A percentile compares a stretch with the other conserved stretches of the same genome.
phyloP scores from a whole-genome alignment of 768 basidiomycete genomes.

The Podaxis sp. region DNA sequence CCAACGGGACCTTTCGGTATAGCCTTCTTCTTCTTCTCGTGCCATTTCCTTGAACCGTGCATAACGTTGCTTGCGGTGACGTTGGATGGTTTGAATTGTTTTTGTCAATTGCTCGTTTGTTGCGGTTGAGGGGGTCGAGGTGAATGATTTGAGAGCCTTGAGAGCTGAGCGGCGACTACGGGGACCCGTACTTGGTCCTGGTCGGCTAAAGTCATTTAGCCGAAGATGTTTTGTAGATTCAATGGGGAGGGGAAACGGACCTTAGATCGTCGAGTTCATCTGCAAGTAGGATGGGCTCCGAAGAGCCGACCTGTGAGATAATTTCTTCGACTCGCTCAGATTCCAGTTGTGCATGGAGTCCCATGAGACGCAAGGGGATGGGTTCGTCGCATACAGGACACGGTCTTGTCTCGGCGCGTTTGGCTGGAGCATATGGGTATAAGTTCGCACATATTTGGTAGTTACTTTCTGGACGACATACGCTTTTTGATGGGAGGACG shows the following conservation, averaged over 20 bases:
- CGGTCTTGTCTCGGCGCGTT: slow-evolving; percentile 67
- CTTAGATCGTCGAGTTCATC: slow-evolving; percentile 48
- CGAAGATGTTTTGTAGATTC: background rate
- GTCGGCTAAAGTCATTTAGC: slow-evolving; percentile 17
- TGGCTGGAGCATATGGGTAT: slow-evolving; percentile 33
- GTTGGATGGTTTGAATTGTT: slow-evolving; percentile 57
- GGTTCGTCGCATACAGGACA: slow-evolving; percentile 74
- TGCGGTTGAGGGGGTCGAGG: slow-evolving; percentile 14
- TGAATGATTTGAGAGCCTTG: slow-evolving; percentile 35
- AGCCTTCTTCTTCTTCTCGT: slow-evolving; percentile 53
- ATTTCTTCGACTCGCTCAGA: slow-evolving; percentile 66
- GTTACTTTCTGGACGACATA: background rate
- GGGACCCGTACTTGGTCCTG: slow-evolving; percentile 25
- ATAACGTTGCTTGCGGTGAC: slow-evolving; percentile 65
- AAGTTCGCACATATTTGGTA: background rate
- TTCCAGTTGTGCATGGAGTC: slow-evolving; percentile 61
- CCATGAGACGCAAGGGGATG: slow-evolving; percentile 71
- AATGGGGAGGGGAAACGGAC: slow-evolving; percentile 29
- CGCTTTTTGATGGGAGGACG: slow-evolving; percentile 7
- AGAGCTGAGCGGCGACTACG: slow-evolving; percentile 34
- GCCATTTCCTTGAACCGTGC: slow-evolving; percentile 63
- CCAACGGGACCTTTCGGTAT: slow-evolving; percentile 24
- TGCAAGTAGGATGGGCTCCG: slow-evolving; percentile 39
- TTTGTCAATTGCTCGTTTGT: slow-evolving; percentile 37
- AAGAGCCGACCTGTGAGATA: slow-evolving; percentile 56